These are phyloP conservation scores for Dichomitus squalens DNA, from an alignment of 1,284 basidiomycete genomes.

Conservation along the genomic window DNA sequence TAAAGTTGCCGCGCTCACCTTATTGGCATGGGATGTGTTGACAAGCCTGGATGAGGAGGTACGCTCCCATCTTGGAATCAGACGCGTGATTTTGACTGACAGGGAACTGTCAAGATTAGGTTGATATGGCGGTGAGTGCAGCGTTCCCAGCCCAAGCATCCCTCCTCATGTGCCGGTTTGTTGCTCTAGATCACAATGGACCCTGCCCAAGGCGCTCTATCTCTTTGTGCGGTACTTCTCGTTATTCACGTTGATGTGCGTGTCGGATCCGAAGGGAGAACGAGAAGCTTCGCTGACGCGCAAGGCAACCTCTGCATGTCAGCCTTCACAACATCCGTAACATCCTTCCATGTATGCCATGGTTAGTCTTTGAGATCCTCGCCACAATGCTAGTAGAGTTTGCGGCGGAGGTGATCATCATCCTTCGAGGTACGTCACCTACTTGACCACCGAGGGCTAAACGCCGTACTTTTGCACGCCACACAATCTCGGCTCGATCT, in stretches of 20 bases:
- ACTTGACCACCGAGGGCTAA: not conserved
- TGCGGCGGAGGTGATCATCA: conserved; percentile 34
- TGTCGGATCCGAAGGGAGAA: not conserved
- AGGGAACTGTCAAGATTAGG: conserved; percentile 10
- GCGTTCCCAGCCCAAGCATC: not conserved
- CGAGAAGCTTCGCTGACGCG: not conserved
- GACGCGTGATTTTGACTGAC: not conserved
- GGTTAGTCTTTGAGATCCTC: conserved; percentile 36
- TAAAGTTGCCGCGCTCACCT: conserved; percentile 42
- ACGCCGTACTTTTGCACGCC: not conserved
- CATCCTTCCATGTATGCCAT: conserved; percentile 28
- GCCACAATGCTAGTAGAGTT: conserved; percentile 34
- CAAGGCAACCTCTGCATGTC: not conserved
- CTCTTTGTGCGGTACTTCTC: conserved; percentile 33
- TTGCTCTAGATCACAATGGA: conserved; percentile 27
- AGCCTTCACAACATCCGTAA: conserved; percentile 25
- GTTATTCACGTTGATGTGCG: conserved; percentile 30
- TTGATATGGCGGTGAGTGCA: conserved; percentile 28
- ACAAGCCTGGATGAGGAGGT: conserved; percentile 46
- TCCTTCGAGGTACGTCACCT: conserved; percentile 32
- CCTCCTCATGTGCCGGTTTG: not conserved
- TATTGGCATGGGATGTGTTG: conserved; percentile 44
- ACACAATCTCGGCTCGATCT: not conserved
- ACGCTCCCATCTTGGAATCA: conserved; percentile 1
- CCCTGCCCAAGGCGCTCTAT: conserved; percentile 29